phyloP scores from a whole-genome alignment of 805 yeast species.

The Saturnispora serradocipensis region DNA sequence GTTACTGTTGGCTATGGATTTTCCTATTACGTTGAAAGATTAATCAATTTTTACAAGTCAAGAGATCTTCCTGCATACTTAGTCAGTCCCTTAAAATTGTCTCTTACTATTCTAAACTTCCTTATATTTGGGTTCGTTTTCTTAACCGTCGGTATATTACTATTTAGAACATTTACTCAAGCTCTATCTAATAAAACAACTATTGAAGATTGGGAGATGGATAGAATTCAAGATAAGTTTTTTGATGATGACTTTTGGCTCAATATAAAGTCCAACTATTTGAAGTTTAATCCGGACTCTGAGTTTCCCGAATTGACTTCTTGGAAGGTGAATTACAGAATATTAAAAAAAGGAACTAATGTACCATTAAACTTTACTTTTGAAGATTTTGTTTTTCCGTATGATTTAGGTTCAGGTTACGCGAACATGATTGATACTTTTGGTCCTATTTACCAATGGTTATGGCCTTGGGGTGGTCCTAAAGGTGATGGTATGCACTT shows the following conservation, averaged over 20 bases:
- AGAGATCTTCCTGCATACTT: constrained; percentile 49
- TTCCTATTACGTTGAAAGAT: constrained; percentile 33
- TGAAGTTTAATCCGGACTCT: constrained; percentile 27
- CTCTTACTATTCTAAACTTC: constrained; percentile 43
- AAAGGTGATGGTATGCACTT: constrained; percentile 51
- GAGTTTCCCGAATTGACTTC: constrained; percentile 37
- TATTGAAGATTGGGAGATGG: constrained; percentile 89
- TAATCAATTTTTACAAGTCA: constrained; percentile 36
- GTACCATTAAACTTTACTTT: constrained; percentile 34
- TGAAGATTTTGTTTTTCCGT: constrained; percentile 75
- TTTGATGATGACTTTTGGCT: constrained; percentile 46
- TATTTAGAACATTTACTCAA: constrained; percentile 51
- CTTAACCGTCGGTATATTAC: constrained; percentile 48
- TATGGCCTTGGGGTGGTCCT: constrained; percentile 64
- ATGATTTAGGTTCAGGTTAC: constrained; percentile 53
- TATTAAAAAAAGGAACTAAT: constrained; percentile 12
- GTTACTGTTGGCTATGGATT: constrained; percentile 41
- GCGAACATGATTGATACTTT: constrained; percentile 42
- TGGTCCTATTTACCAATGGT: constrained; percentile 62
- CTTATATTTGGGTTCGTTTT: constrained; percentile 53
- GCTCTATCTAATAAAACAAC: constrained; percentile 68
- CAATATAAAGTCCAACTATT: constrained; percentile 37
- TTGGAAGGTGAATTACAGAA: constrained; percentile 31
- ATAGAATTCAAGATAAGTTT: constrained; percentile 63
- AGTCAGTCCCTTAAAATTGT: constrained; percentile 42